Conservation (phyloP, 2,329 filamentous ascomycete species). For the Talaromyces sp. region DNA sequence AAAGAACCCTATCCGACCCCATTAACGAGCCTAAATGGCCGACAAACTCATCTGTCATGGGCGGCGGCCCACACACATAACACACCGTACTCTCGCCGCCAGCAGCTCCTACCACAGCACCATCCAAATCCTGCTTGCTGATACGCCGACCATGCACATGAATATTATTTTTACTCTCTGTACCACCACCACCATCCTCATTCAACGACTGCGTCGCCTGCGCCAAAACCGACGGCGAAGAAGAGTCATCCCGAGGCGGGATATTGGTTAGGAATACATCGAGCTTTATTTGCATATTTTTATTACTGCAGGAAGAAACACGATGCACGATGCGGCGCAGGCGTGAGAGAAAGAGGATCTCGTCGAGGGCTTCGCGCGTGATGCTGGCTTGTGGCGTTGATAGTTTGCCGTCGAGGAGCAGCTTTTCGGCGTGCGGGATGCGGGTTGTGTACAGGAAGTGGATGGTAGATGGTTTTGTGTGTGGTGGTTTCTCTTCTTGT, state of each 20-base stretch:
- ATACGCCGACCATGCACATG: slow-evolving; percentile 32
- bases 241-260: slow-evolving; percentile 9
- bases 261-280: slow-evolving; percentile 33
- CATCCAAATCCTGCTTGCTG: slow-evolving; percentile 31
- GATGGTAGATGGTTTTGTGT: slow-evolving; percentile 35
- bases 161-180: not conserved
- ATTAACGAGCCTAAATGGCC: slow-evolving; percentile 32
- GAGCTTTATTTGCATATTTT: slow-evolving; percentile 24
- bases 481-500: not conserved
- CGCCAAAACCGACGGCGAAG: slow-evolving; percentile 5
- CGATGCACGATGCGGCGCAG: slow-evolving; percentile 33
- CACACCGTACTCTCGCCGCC: slow-evolving; percentile 43
- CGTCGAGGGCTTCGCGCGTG: slow-evolving; percentile 16
- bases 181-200: not conserved
- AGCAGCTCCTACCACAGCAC: slow-evolving; percentile 17
- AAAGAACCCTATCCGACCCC: slow-evolving; percentile 47
- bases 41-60: slow-evolving; percentile 66
- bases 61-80: slow-evolving; percentile 65
- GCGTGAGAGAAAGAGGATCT: slow-evolving; percentile 47
- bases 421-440: slow-evolving; percentile 19
- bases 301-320: slow-evolving; percentile 18
- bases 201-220: not conserved
- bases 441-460: slow-evolving; percentile 62
- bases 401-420: not conserved
- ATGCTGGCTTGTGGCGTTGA: slow-evolving; percentile 3